These are phyloP conservation scores for Candida caryicola DNA, from an alignment of 805 yeast species.

Conservation along the genomic window DNA sequence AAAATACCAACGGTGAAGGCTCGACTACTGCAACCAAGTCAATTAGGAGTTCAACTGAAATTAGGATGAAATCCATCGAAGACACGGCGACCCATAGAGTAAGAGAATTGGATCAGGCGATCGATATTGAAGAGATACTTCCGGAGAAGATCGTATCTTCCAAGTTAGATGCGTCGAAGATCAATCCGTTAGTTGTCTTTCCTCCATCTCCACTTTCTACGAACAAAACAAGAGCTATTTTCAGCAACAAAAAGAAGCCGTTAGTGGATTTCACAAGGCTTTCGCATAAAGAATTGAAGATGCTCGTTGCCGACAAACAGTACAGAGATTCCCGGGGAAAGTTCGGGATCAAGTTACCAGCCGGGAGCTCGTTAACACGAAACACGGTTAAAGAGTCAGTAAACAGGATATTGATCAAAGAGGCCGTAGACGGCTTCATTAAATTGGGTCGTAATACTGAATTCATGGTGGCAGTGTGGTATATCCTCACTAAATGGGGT, in stretches of 20 bases:
- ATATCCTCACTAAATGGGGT: constrained; percentile 32
- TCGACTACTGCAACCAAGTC: constrained; percentile 8
- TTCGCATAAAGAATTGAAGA: constrained; percentile 17
- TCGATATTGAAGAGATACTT: constrained; percentile 4
- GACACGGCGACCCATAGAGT: neutral
- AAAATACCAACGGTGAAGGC: constrained; percentile 1
- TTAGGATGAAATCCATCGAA: constrained; percentile 7
- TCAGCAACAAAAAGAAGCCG: constrained; percentile 23
- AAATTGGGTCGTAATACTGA: constrained; percentile 30
- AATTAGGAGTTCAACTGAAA: constrained; percentile 15
- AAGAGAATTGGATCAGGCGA: neutral
- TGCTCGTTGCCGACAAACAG: constrained; percentile 13
- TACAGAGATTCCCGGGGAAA: constrained; percentile 19
- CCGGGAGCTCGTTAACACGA: constrained; percentile 3
- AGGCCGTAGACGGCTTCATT: constrained; percentile 29
- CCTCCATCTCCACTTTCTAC: constrained; percentile 28
- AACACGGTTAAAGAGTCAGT: constrained; percentile 15
- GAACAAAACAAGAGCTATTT: constrained; percentile 22
- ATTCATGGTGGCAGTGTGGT: constrained; percentile 32
- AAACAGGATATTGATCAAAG: constrained; percentile 31
- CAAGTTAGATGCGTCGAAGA: constrained; percentile 3
- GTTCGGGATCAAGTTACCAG: constrained; percentile 16
- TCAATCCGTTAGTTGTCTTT: constrained; percentile 30
- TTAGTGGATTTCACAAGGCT: constrained; percentile 33
- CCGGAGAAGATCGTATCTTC: constrained; percentile 11